Conservation (phyloP, 1,139 yeast species). For the Saccharomyces hybrid region DNA sequence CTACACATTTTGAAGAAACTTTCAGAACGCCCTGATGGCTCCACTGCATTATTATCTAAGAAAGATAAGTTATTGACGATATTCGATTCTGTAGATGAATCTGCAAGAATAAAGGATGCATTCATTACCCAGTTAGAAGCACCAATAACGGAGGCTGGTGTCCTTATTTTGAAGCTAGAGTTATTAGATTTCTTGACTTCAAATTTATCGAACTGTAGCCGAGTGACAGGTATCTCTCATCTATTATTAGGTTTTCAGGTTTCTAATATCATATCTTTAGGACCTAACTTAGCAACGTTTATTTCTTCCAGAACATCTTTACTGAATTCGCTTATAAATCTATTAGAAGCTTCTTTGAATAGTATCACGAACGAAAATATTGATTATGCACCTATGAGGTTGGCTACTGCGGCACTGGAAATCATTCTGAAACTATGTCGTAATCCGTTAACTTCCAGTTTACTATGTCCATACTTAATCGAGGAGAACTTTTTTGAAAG, state of each 20-base stretch:
- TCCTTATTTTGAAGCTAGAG: conserved; percentile 46
- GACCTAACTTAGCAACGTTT: conserved; percentile 40
- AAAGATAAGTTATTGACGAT: conserved; percentile 65
- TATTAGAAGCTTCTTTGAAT: conserved; percentile 44
- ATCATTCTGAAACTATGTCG: conserved; percentile 54
- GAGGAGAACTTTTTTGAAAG: conserved; percentile 44
- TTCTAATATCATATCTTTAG: conserved; percentile 38
- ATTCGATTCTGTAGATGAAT: conserved; percentile 67
- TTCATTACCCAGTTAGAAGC: conserved; percentile 64
- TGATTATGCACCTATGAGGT: conserved; percentile 47
- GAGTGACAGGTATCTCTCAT: conserved; percentile 52
- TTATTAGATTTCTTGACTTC: conserved; percentile 51
- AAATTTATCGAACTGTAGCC: conserved; percentile 40
- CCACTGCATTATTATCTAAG: conserved; percentile 33
- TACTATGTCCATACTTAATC: conserved; percentile 50
- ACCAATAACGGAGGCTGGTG: conserved; percentile 32
- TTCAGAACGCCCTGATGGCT: conserved; percentile 29
- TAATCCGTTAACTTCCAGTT: conserved; percentile 45
- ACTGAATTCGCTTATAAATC: conserved; percentile 45
- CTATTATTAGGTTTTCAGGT: conserved; percentile 66
- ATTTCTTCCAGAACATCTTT: conserved; percentile 48
- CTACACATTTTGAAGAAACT: conserved; percentile 48
- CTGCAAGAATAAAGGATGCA: conserved; percentile 57
- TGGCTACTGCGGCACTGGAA: conserved; percentile 53
- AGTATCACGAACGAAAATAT: conserved; percentile 40